Evolutionary conservation across 331 rosid genomes (phyloP).

Genomic region (Prunus yedoensis): DNA sequence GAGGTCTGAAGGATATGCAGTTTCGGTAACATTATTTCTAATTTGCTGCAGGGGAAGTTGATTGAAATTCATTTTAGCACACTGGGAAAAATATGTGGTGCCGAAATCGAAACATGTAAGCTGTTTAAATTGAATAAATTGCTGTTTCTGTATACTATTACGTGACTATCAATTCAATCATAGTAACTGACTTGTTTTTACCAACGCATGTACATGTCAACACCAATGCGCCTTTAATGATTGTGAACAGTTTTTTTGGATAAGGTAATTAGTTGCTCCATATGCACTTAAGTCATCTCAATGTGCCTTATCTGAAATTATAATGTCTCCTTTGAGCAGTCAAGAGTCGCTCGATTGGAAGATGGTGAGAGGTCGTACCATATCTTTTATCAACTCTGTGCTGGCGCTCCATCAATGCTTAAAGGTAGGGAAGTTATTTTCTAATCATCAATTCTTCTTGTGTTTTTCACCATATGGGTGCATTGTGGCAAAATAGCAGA

Average conservation of each 20-base stretch:
- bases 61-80: constrained; percentile 78
- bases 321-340: constrained; percentile 52
- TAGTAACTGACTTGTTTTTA: constrained; percentile 48
- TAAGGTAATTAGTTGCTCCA: constrained; percentile 62
- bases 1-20: constrained; percentile 19
- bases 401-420: constrained; percentile 71
- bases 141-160: constrained; percentile 14
- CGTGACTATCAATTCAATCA: constrained; percentile 20
- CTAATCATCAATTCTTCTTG: background rate
- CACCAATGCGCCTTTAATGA: constrained; percentile 28
- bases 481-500: background rate
- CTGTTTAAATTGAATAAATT: constrained; percentile 26
- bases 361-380: constrained; percentile 82
- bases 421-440: constrained; percentile 55
- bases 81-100: constrained; percentile 74
- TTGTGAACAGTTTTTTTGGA: constrained; percentile 67
- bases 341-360: constrained; percentile 82
- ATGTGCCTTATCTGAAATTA: constrained; percentile 33
- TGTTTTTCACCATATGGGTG: background rate
- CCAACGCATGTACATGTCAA: constrained; percentile 36
- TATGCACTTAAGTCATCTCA: constrained; percentile 30
- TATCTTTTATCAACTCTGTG: constrained; percentile 94
- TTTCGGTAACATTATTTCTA: constrained; percentile 28
- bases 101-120: constrained; percentile 90
- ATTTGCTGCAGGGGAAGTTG: constrained; percentile 79